A percentile compares a stretch with the other conserved stretches of the same genome.
These are phyloP conservation scores for Endocarpon pusillum DNA, from an alignment of 495 filamentous ascomycete genomes.

Conservation along the genomic window DNA sequence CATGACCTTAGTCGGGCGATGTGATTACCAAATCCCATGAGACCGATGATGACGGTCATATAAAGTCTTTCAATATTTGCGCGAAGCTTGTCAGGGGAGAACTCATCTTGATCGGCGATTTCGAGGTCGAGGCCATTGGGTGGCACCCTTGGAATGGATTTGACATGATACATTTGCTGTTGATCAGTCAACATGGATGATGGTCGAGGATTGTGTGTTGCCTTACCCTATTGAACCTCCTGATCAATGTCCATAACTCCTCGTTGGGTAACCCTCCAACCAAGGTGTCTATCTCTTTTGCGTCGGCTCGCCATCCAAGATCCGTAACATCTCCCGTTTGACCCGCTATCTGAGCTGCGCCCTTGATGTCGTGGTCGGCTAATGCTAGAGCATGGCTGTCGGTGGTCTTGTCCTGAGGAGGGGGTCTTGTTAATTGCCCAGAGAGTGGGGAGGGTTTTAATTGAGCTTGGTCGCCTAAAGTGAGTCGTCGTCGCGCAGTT, in stretches of 20 bases:
- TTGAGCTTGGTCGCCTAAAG: constrained; percentile 18
- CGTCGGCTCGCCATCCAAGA: constrained; percentile 55
- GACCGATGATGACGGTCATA: constrained; percentile 57
- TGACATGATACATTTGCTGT: constrained; percentile 85
- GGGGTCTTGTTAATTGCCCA: neutral
- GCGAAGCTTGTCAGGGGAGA: constrained; percentile 72
- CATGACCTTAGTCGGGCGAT: constrained; percentile 64
- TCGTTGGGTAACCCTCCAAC: constrained; percentile 67
- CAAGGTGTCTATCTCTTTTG: constrained; percentile 40
- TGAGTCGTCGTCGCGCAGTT: constrained; percentile 6
- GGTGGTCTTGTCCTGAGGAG: constrained; percentile 15
- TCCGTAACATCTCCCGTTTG: constrained; percentile 37
- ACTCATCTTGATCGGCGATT: constrained; percentile 66
- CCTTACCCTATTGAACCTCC: constrained; percentile 68
- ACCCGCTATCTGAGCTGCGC: constrained; percentile 27
- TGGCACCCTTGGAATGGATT: constrained; percentile 38
- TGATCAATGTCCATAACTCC: constrained; percentile 63
- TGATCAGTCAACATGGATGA: no score
- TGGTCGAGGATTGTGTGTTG: no score
- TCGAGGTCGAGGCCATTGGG: constrained; percentile 58
- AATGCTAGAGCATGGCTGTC: constrained; percentile 33
- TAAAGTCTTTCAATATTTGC: constrained; percentile 71
- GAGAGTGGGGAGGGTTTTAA: neutral
- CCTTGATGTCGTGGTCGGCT: constrained; percentile 29
- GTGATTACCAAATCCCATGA: constrained; percentile 53